Percentiles rank a stretch among this genome's conserved stretches.
phyloP scores from a whole-genome alignment of 768 basidiomycete species.

The Suillus tomentosus region DNA sequence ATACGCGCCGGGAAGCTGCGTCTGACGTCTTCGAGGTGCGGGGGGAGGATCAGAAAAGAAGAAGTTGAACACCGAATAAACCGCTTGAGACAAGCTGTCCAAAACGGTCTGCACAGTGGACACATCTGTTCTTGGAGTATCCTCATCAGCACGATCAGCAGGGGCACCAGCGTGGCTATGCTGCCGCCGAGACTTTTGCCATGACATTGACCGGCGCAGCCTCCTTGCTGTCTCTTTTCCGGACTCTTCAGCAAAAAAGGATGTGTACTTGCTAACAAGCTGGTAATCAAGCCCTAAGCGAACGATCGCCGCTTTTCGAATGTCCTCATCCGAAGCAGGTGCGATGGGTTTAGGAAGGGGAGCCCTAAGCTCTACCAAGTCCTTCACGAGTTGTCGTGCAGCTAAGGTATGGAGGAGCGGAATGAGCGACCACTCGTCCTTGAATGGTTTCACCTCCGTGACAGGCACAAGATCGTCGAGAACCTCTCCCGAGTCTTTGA shows the following conservation, averaged over 20 bases:
- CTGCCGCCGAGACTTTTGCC: slow-evolving; percentile 23
- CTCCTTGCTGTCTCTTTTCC: slow-evolving; percentile 26
- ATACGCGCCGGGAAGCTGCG: slow-evolving; percentile 24
- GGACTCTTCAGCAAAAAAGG: slow-evolving; percentile 55
- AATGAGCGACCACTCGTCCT: slow-evolving; percentile 19
- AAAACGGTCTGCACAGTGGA: slow-evolving; percentile 24
- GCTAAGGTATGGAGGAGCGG: slow-evolving; percentile 55
- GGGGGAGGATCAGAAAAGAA: slow-evolving; percentile 7
- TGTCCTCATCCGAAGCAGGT: slow-evolving; percentile 31
- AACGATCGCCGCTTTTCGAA: slow-evolving; percentile 48
- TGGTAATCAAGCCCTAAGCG: slow-evolving; percentile 53
- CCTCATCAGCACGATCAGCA: not conserved
- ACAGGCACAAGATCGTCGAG: slow-evolving; percentile 28
- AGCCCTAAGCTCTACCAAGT: slow-evolving; percentile 40
- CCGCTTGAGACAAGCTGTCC: slow-evolving; percentile 18
- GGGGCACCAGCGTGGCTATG: not conserved
- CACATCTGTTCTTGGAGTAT: not conserved
- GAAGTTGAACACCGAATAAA: slow-evolving; percentile 21
- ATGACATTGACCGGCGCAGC: slow-evolving; percentile 5
- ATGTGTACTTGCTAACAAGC: slow-evolving; percentile 53
- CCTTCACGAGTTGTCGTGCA: slow-evolving; percentile 56
- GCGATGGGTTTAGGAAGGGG: slow-evolving; percentile 34
- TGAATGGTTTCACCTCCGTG: slow-evolving; percentile 28
- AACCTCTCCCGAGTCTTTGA: slow-evolving; percentile 25
- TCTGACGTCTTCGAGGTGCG: slow-evolving; percentile 7